Evolutionary conservation across 352 stramenopile species (phyloP).

Genomic region (Bremia lactucae): DNA sequence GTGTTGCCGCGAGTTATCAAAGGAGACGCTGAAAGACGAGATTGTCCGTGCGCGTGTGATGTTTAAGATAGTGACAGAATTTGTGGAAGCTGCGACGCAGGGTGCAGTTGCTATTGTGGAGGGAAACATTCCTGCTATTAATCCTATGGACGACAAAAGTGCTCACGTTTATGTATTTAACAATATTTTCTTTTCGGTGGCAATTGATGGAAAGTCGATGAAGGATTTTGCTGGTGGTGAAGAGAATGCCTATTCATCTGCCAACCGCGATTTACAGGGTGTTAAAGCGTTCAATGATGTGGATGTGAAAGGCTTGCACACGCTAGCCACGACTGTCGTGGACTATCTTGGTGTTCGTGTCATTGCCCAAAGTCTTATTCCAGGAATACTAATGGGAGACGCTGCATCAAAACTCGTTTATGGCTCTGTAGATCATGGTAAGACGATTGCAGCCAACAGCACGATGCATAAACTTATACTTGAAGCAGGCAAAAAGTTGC

Average conservation of each 20-base stretch:
- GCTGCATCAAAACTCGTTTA: constrained; percentile 92
- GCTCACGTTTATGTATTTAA: constrained; percentile 96
- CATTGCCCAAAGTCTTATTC: constrained; percentile 93
- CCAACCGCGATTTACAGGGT: constrained; percentile 85
- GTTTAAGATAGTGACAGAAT: constrained; percentile 93
- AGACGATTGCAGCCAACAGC: constrained; percentile 83
- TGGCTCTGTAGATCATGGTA: constrained; percentile 88
- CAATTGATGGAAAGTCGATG: constrained; percentile 59
- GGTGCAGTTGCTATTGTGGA: constrained; percentile 89
- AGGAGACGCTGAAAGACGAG: constrained; percentile 74
- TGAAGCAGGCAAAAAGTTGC: constrained; percentile 69
- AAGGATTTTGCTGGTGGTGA: constrained; percentile 61
- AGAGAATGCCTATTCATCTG: constrained; percentile 74
- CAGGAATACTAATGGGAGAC: constrained; percentile 92
- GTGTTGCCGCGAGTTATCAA: constrained; percentile 76
- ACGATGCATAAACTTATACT: constrained; percentile 89
- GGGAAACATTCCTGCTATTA: constrained; percentile 91
- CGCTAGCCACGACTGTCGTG: constrained; percentile 89
- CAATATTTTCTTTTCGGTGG: constrained; percentile 95
- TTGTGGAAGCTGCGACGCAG: constrained; percentile 86
- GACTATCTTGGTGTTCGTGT: constrained; percentile 92
- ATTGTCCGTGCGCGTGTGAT: constrained; percentile 89
- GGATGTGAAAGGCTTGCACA: constrained; percentile 87
- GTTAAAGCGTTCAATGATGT: constrained; percentile 87
- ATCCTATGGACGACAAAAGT: constrained; percentile 89